Base-by-base conservation (phyloP, 495 filamentous ascomycete genomes). In the Letharia lupina region DNA sequence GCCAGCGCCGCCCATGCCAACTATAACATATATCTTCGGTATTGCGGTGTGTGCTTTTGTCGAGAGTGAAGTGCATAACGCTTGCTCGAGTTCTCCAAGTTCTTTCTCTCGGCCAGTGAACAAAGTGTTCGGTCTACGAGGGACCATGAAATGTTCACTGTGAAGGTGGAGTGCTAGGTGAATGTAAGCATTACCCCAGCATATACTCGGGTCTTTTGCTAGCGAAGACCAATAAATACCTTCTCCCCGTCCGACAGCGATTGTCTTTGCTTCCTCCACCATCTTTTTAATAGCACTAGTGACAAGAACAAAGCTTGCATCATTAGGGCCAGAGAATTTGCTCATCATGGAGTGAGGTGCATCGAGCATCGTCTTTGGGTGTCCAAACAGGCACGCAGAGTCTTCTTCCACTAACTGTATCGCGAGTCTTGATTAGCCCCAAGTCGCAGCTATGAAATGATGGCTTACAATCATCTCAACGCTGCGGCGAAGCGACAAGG, bases 31-130 rank as follows among this genome's bases (percentile, higher is more conserved):
- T 52, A 52, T 11, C 48, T 28, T 52, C n/a, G n/a, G 48, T 28
- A 23, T 10, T 23, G 48, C 5, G 8, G 18, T 52, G 23, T 28
- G 23, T 28, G 23, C 23, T 52, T n/a, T 1, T 28, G 8, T 28
- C 23, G n/a, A 52, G 23, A 5, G n/a, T 52, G 23, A 52, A 52
- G 48, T n/a, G n/a, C 48, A 52, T 52, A 52, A 15, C 8, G 48
- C 48, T 12, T 28, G 48, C 48, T 52, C 28, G n/a, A 52, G 48
- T 5, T 28, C 28, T 11, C 10, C 48, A 28, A 52, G 48, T 12
- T 52, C 48, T 23, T 52, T n/a, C 23, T 52, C 48, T 52, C 48
- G 48, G 48, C 48, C 48, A 11, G 48, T 52, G n/a, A 52, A 52
- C 1, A 52, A 52, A 52, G 48, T n/a, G 10, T 52, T 52, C n/a